Conservation (phyloP, 129 eudicot genomes). For the Silybum marianum region DNA sequence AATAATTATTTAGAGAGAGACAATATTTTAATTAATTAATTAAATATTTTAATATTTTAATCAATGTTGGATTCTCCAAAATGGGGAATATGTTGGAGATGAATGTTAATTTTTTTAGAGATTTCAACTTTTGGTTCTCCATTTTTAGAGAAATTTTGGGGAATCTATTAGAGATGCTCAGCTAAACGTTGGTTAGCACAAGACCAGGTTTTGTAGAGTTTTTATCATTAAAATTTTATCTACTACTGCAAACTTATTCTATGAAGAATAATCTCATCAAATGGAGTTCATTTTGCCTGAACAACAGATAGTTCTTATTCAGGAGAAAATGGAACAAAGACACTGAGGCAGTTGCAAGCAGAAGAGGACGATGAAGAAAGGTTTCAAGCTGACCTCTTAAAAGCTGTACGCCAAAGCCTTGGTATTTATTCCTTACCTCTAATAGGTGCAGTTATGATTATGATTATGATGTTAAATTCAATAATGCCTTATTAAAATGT, state of each 20-base stretch:
- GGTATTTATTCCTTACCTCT: conserved; percentile 37
- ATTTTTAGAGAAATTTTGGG: too few relatives aligned
- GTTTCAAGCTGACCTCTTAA: conserved; percentile 74
- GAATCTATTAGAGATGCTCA: not conserved
- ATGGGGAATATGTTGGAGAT: too few relatives aligned
- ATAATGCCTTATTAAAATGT: conserved; percentile 28
- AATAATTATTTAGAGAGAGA: too few relatives aligned
- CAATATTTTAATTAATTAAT: too few relatives aligned
- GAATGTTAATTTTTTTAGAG: too few relatives aligned
- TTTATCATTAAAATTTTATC: not conserved
- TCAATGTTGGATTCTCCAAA: too few relatives aligned
- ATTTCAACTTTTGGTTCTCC: too few relatives aligned
- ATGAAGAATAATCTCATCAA: conserved; percentile 19
- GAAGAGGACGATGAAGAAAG: conserved; percentile 77
- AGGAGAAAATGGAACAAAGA: conserved; percentile 25
- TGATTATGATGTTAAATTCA: conserved; percentile 10
- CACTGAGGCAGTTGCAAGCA: conserved; percentile 37
- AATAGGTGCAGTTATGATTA: not conserved
- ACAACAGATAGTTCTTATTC: conserved; percentile 24
- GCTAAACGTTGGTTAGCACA: not conserved
- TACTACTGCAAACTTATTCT: not conserved
- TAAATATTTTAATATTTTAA: too few relatives aligned
- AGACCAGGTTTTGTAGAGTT: not conserved
- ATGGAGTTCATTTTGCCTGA: conserved; percentile 17
- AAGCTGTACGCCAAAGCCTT: conserved; percentile 74